Evolutionary conservation across 768 basidiomycete species (phyloP), one percentile per base, ranked within the genome.

Genomic region (Sistotremastrum suecicum): DNA sequence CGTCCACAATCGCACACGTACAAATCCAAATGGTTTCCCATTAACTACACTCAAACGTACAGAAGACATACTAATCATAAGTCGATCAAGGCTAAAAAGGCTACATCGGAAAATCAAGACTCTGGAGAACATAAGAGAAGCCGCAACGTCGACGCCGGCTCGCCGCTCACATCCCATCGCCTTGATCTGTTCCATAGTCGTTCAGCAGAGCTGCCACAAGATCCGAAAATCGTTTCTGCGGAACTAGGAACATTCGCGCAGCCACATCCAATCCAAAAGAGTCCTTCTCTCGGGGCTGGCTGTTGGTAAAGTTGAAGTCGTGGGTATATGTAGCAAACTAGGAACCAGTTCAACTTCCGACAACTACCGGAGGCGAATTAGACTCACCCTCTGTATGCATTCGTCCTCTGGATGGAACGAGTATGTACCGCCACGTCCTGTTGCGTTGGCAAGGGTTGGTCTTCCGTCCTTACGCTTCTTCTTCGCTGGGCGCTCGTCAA

Each of bases 351-450:
- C 46, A 28, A 33, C 37, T 37, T 4, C 36, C 46, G 34, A 49
- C 34, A 9, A 20, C 46, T 38, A 40, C n/a, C 40, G 31, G 36
- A 12, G 49, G 28, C 40, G 32, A 46, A 9, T 30, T 41, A 54
- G 28, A 50, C 74, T 39, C 43, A 85, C 87, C 66, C 76, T 62
- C 46, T 72, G 69, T 43, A 90, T 76, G 37, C 67, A 67, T 37
- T 80, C 79, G 60, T 95, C 91, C 58, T 95, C 92, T 0, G 83
- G 80, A 56, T 95, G 90, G 64, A 86, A 94, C 2, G 76, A 64
- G 55, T 80, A 83, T 4, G 77, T 65, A 0, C 78, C 74, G 44
- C 77, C 76, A 2, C 72, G 42, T 62, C 34, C 48, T 59, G 45
- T 48, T 69, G 68, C 5, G 60, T 55, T 39, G 63, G 51, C 37